These are phyloP conservation scores for Dichotomopilus funicola DNA, from an alignment of 2,329 filamentous ascomycete species.

Conservation along the genomic window DNA sequence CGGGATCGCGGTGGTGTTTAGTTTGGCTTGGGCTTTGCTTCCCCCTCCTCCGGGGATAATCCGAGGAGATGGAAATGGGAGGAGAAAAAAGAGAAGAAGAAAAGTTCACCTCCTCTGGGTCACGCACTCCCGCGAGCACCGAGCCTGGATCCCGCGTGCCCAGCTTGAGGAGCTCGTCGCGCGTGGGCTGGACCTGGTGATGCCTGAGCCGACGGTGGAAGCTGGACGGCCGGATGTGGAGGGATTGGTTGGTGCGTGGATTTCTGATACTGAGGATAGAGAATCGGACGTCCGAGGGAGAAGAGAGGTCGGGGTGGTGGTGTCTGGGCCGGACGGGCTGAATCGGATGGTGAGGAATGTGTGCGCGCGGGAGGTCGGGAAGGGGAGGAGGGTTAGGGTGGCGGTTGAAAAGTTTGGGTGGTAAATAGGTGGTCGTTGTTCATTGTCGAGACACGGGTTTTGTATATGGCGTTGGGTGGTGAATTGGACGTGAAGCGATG, in stretches of 20 bases:
- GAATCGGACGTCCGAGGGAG: slow-evolving; percentile 21
- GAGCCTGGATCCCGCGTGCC: slow-evolving; percentile 46
- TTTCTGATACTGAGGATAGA: slow-evolving; percentile 6
- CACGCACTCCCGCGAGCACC: slow-evolving; percentile 46
- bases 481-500: no score
- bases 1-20: slow-evolving; percentile 59
- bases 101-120: slow-evolving; percentile 53
- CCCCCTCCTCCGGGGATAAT: not conserved
- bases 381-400: slow-evolving; percentile 45
- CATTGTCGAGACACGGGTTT: no score
- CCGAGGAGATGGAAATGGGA: not conserved
- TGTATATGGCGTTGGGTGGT: no score
- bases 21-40: slow-evolving; percentile 49
- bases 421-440: slow-evolving; percentile 30
- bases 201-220: slow-evolving; percentile 48
- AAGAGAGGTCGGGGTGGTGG: slow-evolving; percentile 44
- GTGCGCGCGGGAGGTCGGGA: slow-evolving; percentile 42
- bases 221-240: slow-evolving; percentile 48
- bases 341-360: slow-evolving; percentile 54
- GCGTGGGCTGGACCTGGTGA: slow-evolving; percentile 44
- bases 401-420: slow-evolving; percentile 63
- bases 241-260: slow-evolving; percentile 35
- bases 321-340: slow-evolving; percentile 56
- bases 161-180: slow-evolving; percentile 43
- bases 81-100: slow-evolving; percentile 25